Evolutionary conservation across 2,329 filamentous ascomycete genomes (phyloP), one percentile per base, ranked within the genome.

Genomic region (Drechslerella dactyloides): DNA sequence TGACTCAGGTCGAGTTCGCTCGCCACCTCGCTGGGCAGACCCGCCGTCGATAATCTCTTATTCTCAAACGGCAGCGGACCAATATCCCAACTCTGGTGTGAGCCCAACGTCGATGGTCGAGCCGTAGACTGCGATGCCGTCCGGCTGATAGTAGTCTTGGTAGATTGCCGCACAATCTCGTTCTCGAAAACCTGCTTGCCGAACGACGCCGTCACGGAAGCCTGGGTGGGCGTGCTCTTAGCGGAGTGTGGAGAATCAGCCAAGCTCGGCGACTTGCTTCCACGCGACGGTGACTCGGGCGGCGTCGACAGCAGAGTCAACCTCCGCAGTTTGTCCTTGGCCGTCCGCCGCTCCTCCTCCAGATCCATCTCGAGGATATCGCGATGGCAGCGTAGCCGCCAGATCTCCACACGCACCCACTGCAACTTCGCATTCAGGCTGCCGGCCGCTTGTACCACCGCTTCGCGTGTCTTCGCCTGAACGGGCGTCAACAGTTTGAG

Each of bases 361-460:
- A 97, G 82, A 78, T 99, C 94, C 79, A 92, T 85, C 3, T 87
- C 83, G 19, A 99, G 82, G 70, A 97, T 93, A 76, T 97, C 93
- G 46, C 89, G 88, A 79, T 99, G 93, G 75, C 93, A 97, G 77
- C 87, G 93, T 76, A 93, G 85, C 60, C 88, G 90, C 91, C 93
- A 97, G 19, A 97, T 94, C 75, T 96, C 91, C 78, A 96, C 89
- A 72, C 93, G 85, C n/a, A 89, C 88, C 93, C 93, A 97, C 78
- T 94, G 96, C 70, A 99, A 81, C 78, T 93, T 92, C 2, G 91
- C 91, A 63, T 93, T 88, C 80, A 96, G 88, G 6, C 89, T 87
- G 4, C 89, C 91, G 19, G 94, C 93, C 17, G 91, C 90, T 74
- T 89, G 84, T n/a, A 97, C 84, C 61, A 97, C 85, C 69, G 91